phyloP scores from a whole-genome alignment of 2,329 filamentous ascomycete genomes.

The Bipolaris sorokiniana region DNA sequence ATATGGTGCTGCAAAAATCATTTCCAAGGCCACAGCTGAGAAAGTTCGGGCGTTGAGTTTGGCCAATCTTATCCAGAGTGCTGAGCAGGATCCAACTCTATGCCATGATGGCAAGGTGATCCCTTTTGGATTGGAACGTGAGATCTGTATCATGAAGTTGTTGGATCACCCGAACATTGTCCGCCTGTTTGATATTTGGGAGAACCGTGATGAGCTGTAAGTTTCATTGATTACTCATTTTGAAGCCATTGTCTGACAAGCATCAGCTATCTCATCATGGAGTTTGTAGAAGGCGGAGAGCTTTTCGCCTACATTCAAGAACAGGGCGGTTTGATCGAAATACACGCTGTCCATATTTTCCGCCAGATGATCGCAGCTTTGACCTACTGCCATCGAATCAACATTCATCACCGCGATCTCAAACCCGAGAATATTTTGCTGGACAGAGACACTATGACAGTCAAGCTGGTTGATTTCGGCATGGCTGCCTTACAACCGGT shows the following conservation, averaged over 20 bases:
- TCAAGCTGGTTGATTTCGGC: conserved; percentile 97
- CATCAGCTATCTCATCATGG: conserved; percentile 85
- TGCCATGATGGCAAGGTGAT: conserved; percentile 69
- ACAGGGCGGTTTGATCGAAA: conserved; percentile 75
- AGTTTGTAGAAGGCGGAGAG: conserved; percentile 85
- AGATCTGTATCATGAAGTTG: conserved; percentile 96
- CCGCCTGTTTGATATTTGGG: conserved; percentile 95
- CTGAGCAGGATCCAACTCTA: conserved; percentile 62
- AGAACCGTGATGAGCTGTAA: conserved; percentile 93
- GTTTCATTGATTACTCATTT: conserved; percentile 40
- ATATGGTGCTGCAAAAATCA: conserved; percentile 91
- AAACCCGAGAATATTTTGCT: conserved; percentile 98
- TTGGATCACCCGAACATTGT: conserved; percentile 96
- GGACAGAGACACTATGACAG: conserved; percentile 69
- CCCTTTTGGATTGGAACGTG: conserved; percentile 87
- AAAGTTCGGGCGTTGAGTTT: conserved; percentile 86
- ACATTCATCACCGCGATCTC: conserved; percentile 93
- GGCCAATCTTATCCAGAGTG: conserved; percentile 78
- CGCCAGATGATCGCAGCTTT: conserved; percentile 92
- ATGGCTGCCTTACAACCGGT: conserved; percentile 93
- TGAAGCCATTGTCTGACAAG: conserved; percentile 19
- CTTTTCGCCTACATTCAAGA: conserved; percentile 85
- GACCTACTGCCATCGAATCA: conserved; percentile 90
- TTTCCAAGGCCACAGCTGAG: conserved; percentile 78
- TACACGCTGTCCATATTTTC: conserved; percentile 82